Evolutionary conservation across 1,284 basidiomycete species (phyloP).

Genomic region (Rhodotorula sp.): DNA sequence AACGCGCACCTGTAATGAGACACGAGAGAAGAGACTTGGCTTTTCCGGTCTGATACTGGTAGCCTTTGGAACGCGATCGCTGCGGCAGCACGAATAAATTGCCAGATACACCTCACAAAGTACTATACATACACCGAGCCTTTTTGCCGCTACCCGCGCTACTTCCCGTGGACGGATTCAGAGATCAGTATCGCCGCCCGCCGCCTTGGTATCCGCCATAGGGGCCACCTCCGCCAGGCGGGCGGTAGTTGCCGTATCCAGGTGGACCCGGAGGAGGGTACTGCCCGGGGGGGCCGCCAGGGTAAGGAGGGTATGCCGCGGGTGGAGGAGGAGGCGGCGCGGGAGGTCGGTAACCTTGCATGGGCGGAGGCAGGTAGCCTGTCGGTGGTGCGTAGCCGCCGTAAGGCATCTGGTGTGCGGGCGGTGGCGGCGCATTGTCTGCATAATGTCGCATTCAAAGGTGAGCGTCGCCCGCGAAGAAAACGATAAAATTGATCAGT

Average conservation of each 20-base stretch:
- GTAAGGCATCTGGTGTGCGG: neutral
- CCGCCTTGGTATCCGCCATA: constrained; percentile 22
- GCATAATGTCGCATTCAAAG: neutral
- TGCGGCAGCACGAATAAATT: too few relatives aligned
- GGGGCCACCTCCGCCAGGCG: neutral
- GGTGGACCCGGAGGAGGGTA: constrained; percentile 2
- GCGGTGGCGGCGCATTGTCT: neutral
- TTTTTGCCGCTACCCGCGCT: too few relatives aligned
- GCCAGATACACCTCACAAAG: too few relatives aligned
- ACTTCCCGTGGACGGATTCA: too few relatives aligned
- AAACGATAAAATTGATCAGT: neutral
- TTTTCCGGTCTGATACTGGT: too few relatives aligned
- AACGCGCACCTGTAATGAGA: too few relatives aligned
- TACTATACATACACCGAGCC: too few relatives aligned
- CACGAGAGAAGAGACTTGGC: too few relatives aligned
- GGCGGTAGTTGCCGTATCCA: neutral
- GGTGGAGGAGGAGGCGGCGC: constrained; percentile 9
- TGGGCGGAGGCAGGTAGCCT: constrained; percentile 11
- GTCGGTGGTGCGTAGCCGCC: constrained; percentile 11
- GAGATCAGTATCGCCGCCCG: neutral
- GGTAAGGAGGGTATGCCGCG: constrained; percentile 8
- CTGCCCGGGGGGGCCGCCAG: constrained; percentile 15
- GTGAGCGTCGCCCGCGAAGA: neutral
- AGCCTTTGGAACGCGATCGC: too few relatives aligned
- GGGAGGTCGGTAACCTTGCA: constrained; percentile 9